Percentiles rank a stretch among this genome's conserved stretches.
These are phyloP conservation scores for Podila verticillata DNA, from an alignment of 192 early-diverging fungal genomes.

Conservation along the genomic window DNA sequence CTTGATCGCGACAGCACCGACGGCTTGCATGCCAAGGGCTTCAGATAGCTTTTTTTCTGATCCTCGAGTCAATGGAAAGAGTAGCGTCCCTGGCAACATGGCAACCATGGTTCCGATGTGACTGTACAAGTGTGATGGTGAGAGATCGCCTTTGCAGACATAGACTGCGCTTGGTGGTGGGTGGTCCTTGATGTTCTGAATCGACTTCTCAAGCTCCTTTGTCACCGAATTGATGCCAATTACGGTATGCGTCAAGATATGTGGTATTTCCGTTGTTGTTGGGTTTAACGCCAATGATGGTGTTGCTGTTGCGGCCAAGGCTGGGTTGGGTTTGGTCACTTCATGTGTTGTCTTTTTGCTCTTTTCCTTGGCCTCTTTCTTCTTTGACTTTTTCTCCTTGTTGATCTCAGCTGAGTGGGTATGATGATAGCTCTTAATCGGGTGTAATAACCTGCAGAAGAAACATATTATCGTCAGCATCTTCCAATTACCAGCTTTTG, in stretches of 20 bases:
- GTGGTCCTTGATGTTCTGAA: slow-evolving; percentile 10
- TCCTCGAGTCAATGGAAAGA: slow-evolving; percentile 28
- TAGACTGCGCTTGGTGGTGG: slow-evolving; percentile 33
- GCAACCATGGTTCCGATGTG: slow-evolving; percentile 37
- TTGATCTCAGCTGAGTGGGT: neutral
- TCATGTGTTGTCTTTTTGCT: neutral
- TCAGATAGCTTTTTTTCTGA: slow-evolving; percentile 24
- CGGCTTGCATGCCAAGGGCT: slow-evolving; percentile 28
- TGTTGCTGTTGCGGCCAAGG: neutral
- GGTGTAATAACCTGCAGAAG: slow-evolving; percentile 18
- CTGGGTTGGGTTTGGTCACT: neutral
- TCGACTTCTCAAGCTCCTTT: slow-evolving; percentile 32
- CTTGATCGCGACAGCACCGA: slow-evolving; percentile 35
- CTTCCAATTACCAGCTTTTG: too few relatives aligned
- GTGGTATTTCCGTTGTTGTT: slow-evolving; percentile 7
- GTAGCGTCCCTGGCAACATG: slow-evolving; percentile 26
- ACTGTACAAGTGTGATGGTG: slow-evolving; percentile 28
- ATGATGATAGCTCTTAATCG: slow-evolving; percentile 19
- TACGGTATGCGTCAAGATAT: slow-evolving; percentile 1
- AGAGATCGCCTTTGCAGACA: slow-evolving; percentile 36
- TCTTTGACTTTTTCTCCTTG: slow-evolving; percentile 1
- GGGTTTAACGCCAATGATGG: neutral
- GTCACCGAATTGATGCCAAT: slow-evolving; percentile 46
- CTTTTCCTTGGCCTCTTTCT: slow-evolving; percentile 4
- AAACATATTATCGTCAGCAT: neutral